Evolutionary conservation across 2,329 filamentous ascomycete genomes (phyloP).

Genomic region (Bertia moriformis): DNA sequence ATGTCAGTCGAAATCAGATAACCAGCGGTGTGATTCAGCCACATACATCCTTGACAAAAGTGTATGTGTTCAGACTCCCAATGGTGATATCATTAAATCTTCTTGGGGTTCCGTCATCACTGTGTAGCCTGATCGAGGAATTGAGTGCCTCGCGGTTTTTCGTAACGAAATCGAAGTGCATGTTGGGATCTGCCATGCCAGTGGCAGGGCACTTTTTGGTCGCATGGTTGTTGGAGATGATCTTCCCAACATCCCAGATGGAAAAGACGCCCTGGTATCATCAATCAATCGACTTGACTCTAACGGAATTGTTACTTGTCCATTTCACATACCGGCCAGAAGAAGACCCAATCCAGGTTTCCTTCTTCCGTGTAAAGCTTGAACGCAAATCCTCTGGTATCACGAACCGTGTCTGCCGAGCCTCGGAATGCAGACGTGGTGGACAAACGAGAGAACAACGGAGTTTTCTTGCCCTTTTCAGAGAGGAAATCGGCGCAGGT

Average conservation of each 20-base stretch:
- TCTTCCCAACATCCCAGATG: conserved; percentile 24
- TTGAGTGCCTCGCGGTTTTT: conserved; percentile 33
- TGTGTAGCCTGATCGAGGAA: conserved; percentile 34
- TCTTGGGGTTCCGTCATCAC: conserved; percentile 28
- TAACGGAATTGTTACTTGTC: neutral
- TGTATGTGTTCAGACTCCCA: conserved; percentile 33
- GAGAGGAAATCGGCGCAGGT: conserved; percentile 37
- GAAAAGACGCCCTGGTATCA: conserved; percentile 25
- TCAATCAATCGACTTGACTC: neutral
- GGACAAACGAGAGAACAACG: neutral
- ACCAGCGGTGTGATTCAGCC: no score
- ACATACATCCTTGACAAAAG: conserved; percentile 19
- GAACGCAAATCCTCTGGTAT: neutral
- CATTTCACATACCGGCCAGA: neutral
- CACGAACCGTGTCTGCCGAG: neutral
- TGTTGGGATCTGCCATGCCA: conserved; percentile 13
- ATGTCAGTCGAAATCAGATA: no score
- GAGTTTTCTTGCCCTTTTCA: conserved; percentile 34
- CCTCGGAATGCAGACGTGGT: neutral
- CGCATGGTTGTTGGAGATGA: conserved; percentile 19
- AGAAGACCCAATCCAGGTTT: neutral
- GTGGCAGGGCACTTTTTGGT: conserved; percentile 12
- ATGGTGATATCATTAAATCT: conserved; percentile 28
- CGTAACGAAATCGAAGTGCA: conserved; percentile 13
- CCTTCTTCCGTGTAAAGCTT: conserved; percentile 1